Percentiles rank a stretch among this genome's conserved stretches.
These are phyloP conservation scores for Rutstroemia sp. DNA, from an alignment of 2,329 filamentous ascomycete genomes.

Conservation along the genomic window DNA sequence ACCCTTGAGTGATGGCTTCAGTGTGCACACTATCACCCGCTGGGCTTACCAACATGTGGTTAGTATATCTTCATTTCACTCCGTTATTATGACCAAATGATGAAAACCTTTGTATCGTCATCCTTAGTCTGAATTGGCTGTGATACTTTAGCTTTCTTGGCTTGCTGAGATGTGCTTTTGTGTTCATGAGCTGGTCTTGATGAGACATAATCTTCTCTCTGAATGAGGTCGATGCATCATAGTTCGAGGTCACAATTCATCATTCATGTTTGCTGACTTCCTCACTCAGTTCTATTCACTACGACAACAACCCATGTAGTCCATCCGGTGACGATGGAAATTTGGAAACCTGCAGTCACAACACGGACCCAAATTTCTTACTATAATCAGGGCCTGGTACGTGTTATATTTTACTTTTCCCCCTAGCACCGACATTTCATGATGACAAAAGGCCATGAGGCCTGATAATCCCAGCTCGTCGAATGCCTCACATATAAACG, in stretches of 20 bases:
- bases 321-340: too few species aligned
- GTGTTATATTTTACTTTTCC: neutral
- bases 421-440: slow-evolving; percentile 42
- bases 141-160: slow-evolving; percentile 25
- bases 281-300: neutral
- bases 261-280: neutral
- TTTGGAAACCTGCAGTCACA: too few species aligned
- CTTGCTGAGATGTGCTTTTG: slow-evolving; percentile 27
- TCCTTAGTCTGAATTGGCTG: slow-evolving; percentile 78
- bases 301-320: too few species aligned
- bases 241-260: neutral
- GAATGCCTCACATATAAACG: slow-evolving; percentile 75
- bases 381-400: neutral
- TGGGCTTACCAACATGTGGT: neutral
- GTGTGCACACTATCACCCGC: neutral
- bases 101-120: slow-evolving; percentile 88
- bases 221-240: slow-evolving; percentile 23
- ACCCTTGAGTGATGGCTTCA: slow-evolving; percentile 31
- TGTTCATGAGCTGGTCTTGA: slow-evolving; percentile 33
- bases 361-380: too few species aligned
- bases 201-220: slow-evolving; percentile 49
- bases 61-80: slow-evolving; percentile 6
- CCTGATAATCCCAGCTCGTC: slow-evolving; percentile 99
- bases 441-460: slow-evolving; percentile 97
- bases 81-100: slow-evolving; percentile 46